Percentiles rank a stretch among this genome's conserved stretches.
phyloP scores from a whole-genome alignment of 768 basidiomycete species.

The Trametes cingulata region DNA sequence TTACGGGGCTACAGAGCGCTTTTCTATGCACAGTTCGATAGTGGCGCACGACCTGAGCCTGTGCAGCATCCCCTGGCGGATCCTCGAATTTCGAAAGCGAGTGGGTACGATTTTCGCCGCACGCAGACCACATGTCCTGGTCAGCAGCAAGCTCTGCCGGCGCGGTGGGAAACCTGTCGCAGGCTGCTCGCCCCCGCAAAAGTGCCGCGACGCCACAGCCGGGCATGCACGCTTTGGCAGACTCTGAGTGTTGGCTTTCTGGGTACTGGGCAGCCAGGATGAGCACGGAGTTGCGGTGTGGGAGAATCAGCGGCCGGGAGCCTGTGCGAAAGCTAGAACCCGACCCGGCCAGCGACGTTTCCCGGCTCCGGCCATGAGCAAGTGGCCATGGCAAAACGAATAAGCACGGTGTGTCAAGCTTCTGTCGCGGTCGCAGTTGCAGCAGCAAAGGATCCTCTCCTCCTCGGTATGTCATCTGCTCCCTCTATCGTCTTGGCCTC shows the following conservation, averaged over 20 bases:
- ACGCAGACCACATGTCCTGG: slow-evolving; percentile 3
- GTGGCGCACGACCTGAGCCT: too few relatives aligned
- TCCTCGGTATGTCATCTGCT: background rate
- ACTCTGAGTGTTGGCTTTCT: too few relatives aligned
- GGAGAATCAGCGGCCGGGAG: background rate
- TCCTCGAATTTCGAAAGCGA: background rate
- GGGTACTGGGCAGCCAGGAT: too few relatives aligned
- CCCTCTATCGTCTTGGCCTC: too few relatives aligned
- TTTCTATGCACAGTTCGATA: too few relatives aligned
- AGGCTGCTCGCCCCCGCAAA: background rate
- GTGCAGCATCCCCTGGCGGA: background rate
- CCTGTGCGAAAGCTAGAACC: background rate
- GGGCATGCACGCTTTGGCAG: too few relatives aligned
- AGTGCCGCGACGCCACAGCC: background rate
- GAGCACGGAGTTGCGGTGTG: background rate
- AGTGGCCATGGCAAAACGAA: background rate
- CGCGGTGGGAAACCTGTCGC: background rate
- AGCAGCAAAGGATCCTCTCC: background rate
- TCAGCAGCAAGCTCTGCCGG: background rate
- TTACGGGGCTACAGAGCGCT: too few relatives aligned
- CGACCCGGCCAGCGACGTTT: background rate
- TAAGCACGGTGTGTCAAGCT: background rate
- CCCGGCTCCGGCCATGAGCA: slow-evolving; percentile 6
- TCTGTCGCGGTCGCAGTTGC: background rate
- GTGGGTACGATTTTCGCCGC: background rate